Percentiles rank a stretch among this genome's conserved stretches.
Conservation (phyloP, 371 early-diverging fungal genomes). For the Lichtheimia ramosa region DNA sequence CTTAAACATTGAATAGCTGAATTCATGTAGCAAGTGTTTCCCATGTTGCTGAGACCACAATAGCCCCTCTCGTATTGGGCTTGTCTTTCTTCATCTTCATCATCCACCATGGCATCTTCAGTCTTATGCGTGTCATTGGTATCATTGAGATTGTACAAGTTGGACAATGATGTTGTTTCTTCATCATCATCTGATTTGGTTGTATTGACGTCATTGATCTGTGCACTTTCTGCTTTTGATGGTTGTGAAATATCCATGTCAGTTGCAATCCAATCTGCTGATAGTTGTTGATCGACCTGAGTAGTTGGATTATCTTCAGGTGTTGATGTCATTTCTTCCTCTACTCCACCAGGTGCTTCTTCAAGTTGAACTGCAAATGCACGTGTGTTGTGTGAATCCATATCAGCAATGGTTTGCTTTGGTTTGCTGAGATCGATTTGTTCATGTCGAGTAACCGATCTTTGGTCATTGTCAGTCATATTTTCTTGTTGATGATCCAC, state of each 20-base stretch:
- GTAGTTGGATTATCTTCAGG: too few species aligned
- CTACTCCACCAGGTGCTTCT: too few species aligned
- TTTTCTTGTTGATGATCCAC: too few species aligned
- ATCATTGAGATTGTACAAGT: not conserved
- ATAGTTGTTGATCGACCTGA: too few species aligned
- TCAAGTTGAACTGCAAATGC: too few species aligned
- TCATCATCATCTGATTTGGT: not conserved
- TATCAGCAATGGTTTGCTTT: too few species aligned
- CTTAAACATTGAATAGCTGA: constrained; percentile 78
- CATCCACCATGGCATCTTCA: not conserved
- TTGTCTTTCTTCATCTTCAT: not conserved
- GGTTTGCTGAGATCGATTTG: too few species aligned
- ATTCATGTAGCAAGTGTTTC: constrained; percentile 92
- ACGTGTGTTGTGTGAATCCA: too few species aligned
- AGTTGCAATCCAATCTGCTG: too few species aligned
- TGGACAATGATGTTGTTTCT: not conserved
- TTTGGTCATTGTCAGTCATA: too few species aligned
- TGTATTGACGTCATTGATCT: not conserved
- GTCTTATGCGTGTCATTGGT: not conserved
- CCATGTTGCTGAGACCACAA: constrained; percentile 74
- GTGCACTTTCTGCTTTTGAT: not conserved
- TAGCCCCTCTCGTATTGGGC: constrained; percentile 34
- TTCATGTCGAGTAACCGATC: too few species aligned
- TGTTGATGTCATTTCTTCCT: too few species aligned
- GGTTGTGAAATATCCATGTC: not conserved